phyloP scores from a whole-genome alignment of 306 rosid genomes.

The Casuarina glauca region DNA sequence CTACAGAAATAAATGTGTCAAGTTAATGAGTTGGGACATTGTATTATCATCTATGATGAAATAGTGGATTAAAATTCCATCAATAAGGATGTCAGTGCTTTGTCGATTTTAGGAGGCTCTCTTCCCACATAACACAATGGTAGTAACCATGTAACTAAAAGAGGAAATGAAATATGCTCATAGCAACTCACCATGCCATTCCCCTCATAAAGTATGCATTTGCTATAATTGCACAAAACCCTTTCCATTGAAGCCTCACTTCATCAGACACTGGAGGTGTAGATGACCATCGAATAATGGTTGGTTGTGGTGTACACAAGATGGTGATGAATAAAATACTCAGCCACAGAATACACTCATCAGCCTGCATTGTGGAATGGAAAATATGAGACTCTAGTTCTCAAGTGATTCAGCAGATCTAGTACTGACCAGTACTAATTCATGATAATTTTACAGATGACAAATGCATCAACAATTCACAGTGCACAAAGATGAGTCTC shows the following conservation, averaged over 20 bases:
- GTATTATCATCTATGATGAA: neutral
- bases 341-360: conserved; percentile 93
- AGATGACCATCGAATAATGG: conserved; percentile 94
- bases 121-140: neutral
- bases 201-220: conserved; percentile 90
- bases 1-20: neutral
- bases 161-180: conserved; percentile 1
- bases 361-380: conserved; percentile 53
- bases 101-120: neutral
- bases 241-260: conserved; percentile 93
- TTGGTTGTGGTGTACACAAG: conserved; percentile 95
- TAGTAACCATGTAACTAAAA: neutral
- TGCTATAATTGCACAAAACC: conserved; percentile 93
- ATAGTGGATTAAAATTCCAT: neutral
- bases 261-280: conserved; percentile 86
- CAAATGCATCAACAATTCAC: conserved; percentile 2
- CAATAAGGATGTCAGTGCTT: conserved; percentile 5
- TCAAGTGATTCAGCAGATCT: neutral
- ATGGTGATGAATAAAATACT: conserved; percentile 93
- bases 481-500: conserved; percentile 3
- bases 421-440: conserved; percentile 5
- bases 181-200: conserved; percentile 90
- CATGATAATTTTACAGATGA: neutral
- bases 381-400: conserved; percentile 5
- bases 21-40: neutral